Evolutionary conservation across 2,329 filamentous ascomycete species (phyloP), one percentile per base, ranked within the genome.

Genomic region (Trichocomaceae sp.): DNA sequence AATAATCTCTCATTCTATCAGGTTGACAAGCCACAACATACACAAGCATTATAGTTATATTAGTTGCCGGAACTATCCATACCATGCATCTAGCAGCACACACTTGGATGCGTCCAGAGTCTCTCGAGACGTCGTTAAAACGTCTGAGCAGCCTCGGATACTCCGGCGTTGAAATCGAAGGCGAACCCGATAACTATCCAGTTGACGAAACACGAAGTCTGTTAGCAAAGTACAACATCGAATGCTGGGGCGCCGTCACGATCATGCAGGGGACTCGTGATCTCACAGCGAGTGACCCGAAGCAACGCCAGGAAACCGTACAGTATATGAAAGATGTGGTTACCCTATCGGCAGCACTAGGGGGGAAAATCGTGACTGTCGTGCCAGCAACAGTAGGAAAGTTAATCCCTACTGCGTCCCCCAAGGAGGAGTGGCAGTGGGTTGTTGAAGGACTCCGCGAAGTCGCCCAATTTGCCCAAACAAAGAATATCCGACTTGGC

Each of bases 231-330:
- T 50, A 55, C 52, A 55, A 55, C 7, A 50, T 55, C 26, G 44
- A 55, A 55, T 55, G 52, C 52, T 55, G 52, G 52, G 52, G 52
- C 22, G 42, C 47, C 20, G 52, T 55, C 19, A 55, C 52, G 9
- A 55, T 55, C 39, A 55, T 55, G 52, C 52, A 55, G 15, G 47
- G 52, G 20, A 47, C 29, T 12, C 52, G 52, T 20, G 52, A 55
- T 39, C 47, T 55, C 3, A 55, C 52, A 3, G 39, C 52, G 1
- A 22, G 13, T 8, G 39, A 55, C 12, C 39, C 41, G 3, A 35
- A 50, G 19, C 39, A 55, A 20, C 47, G 52, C 22, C 41, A 35
- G 13, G 47, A 50, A 37, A 54, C 52, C 8, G 23, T 54, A 33
- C 46, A 50, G 19, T 54, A 54, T 17, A 55, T 55, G 19, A 55